A percentile compares a stretch with the other conserved stretches of the same genome.
Conservation (phyloP, 2,329 filamentous ascomycete genomes). For the Ophiostoma fasciatum region DNA sequence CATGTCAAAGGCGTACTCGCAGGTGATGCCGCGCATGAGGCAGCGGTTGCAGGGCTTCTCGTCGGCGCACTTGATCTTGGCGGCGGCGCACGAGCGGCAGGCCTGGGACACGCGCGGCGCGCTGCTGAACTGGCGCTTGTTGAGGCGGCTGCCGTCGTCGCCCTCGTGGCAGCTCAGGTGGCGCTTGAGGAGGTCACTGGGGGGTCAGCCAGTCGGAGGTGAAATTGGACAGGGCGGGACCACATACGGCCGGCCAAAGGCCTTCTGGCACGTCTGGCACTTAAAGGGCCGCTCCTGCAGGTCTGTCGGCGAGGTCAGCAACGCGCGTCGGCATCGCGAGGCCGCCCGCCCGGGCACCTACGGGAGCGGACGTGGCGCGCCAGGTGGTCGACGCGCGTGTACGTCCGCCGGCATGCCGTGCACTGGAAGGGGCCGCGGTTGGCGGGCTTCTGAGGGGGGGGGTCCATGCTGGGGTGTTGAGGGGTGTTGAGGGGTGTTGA, state of each 20-base stretch:
- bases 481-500: too few species aligned
- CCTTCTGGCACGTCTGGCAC: constrained; percentile 8
- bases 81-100: constrained; percentile 34
- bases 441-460: background rate
- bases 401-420: constrained; percentile 7
- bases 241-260: constrained; percentile 8
- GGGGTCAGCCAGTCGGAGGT: background rate
- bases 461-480: too few species aligned
- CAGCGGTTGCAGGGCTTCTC: constrained; percentile 38
- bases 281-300: constrained; percentile 9
- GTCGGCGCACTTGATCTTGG: constrained; percentile 41
- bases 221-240: background rate
- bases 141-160: background rate
- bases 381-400: constrained; percentile 9
- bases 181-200: constrained; percentile 9
- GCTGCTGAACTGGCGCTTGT: constrained; percentile 6
- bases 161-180: constrained; percentile 5
- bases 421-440: constrained; percentile 8
- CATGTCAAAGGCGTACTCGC: constrained; percentile 19
- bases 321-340: too few species aligned
- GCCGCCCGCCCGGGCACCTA: too few species aligned
- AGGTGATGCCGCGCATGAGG: constrained; percentile 29
- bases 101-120: constrained; percentile 37
- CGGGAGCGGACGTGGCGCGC: constrained; percentile 10
- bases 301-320: background rate